A percentile compares a stretch with the other conserved stretches of the same genome.
Conservation (phyloP, 2,329 filamentous ascomycete species). For the Colletotrichum sp. region DNA sequence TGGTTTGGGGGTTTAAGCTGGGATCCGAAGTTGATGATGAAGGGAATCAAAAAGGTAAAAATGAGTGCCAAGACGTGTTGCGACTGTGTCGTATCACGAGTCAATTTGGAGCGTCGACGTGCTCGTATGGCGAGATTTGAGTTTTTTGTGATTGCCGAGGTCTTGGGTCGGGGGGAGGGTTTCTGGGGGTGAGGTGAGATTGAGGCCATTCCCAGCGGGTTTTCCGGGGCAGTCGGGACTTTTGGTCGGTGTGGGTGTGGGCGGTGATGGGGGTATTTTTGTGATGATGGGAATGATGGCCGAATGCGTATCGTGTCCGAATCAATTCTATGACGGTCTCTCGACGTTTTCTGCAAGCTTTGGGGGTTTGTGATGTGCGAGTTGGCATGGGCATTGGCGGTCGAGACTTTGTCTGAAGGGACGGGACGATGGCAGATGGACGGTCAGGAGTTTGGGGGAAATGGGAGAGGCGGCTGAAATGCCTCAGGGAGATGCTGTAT, state of each 20-base stretch:
- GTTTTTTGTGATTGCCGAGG: not conserved
- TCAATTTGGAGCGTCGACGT: not conserved
- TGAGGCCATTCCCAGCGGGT: conserved; percentile 17
- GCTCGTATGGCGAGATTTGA: not conserved
- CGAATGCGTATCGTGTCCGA: not conserved
- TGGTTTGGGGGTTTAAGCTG: not conserved
- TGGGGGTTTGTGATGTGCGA: not conserved
- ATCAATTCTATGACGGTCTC: not conserved
- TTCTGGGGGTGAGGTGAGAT: not conserved
- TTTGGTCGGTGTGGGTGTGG: not conserved
- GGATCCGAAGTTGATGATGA: not conserved
- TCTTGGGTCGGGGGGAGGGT: not conserved
- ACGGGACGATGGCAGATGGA: not conserved
- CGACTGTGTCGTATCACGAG: not conserved
- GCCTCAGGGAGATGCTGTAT: not conserved
- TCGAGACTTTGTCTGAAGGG: not conserved
- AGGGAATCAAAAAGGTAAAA: not conserved
- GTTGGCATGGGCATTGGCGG: not conserved
- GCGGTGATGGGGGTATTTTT: not conserved
- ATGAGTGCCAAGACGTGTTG: not conserved
- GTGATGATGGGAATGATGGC: not conserved
- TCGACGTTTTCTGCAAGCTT: not conserved
- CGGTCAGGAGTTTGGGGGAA: not conserved
- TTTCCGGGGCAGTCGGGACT: not conserved
- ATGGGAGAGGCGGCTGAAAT: conserved; percentile 12